These are phyloP conservation scores for Thecaphora frezii DNA, from an alignment of 1,284 basidiomycete genomes.

Conservation along the genomic window DNA sequence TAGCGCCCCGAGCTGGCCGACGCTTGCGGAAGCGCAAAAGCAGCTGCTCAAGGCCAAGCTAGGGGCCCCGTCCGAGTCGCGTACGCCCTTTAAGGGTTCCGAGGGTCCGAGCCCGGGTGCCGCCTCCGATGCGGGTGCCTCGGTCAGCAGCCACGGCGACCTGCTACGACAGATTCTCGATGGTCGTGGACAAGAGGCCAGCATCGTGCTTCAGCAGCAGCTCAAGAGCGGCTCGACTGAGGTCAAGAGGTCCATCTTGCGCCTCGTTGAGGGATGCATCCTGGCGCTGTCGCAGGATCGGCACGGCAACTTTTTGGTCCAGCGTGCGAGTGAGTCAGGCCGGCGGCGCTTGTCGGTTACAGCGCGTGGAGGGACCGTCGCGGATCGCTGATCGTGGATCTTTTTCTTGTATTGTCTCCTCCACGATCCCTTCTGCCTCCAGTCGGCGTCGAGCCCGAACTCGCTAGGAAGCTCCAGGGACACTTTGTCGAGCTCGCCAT, in stretches of 20 bases:
- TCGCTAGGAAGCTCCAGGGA: slow-evolving; percentile 32
- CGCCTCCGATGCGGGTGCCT: background rate
- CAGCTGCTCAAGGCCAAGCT: background rate
- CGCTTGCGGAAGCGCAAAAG: background rate
- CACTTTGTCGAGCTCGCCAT: slow-evolving; percentile 40
- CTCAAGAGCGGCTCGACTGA: slow-evolving; percentile 34
- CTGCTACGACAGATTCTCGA: slow-evolving; percentile 30
- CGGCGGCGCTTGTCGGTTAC: background rate
- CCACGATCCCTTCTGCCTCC: background rate
- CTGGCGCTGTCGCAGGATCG: slow-evolving; percentile 39
- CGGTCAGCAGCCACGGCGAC: background rate
- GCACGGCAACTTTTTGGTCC: slow-evolving; percentile 53
- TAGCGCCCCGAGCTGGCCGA: background rate
- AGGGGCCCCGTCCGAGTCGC: background rate
- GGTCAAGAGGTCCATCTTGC: slow-evolving; percentile 25
- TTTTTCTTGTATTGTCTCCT: background rate
- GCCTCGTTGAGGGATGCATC: slow-evolving; percentile 28
- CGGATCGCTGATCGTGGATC: too few species aligned
- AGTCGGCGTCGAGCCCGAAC: slow-evolving; percentile 19
- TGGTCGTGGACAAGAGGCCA: slow-evolving; percentile 38
- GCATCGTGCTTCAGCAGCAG: slow-evolving; percentile 48
- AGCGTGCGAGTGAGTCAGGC: slow-evolving; percentile 26
- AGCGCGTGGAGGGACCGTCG: too few species aligned
- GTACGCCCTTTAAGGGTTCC: background rate
- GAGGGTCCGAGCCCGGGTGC: background rate